Conservation (phyloP, 2,329 filamentous ascomycete species). For the Monosporascus sp. region DNA sequence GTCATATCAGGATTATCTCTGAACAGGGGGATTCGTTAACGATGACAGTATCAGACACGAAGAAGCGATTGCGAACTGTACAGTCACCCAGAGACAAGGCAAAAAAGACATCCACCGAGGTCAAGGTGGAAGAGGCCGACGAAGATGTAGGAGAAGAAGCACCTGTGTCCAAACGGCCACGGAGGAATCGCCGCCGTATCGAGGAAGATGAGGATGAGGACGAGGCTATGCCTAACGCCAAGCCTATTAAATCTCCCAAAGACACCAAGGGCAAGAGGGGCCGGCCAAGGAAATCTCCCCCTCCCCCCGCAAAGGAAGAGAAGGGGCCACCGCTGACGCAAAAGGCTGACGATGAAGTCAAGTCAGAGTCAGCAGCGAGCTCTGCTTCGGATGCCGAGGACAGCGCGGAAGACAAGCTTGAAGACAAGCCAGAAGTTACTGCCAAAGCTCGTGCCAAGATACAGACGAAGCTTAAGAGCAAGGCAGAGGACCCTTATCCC, state of each 20-base stretch:
- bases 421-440: constrained; percentile 64
- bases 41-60: constrained; percentile 30
- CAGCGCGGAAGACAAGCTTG: constrained; percentile 45
- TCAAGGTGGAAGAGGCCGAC: constrained; percentile 29
- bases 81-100: constrained; percentile 16
- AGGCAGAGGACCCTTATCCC: constrained; percentile 76
- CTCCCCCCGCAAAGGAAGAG: constrained; percentile 16
- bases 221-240: constrained; percentile 30
- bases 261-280: constrained; percentile 23
- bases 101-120: constrained; percentile 22
- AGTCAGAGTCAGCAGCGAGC: constrained; percentile 40
- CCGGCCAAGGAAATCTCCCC: constrained; percentile 23
- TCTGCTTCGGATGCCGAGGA: constrained; percentile 48
- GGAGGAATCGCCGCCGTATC: constrained; percentile 41
- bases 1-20: background rate
- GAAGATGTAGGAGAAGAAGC: constrained; percentile 52
- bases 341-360: constrained; percentile 34
- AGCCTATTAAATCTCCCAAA: constrained; percentile 24
- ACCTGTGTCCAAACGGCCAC: constrained; percentile 54
- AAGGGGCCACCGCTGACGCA: constrained; percentile 14
- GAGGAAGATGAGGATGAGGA: constrained; percentile 49
- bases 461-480: constrained; percentile 67
- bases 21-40: constrained; percentile 2
- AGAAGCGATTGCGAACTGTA: constrained; percentile 37
- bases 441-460: constrained; percentile 76